Percentiles rank a stretch among this genome's conserved stretches.
Evolutionary conservation across 2,329 filamentous ascomycete species (phyloP).

Genomic region (Alternaria ethzedia): DNA sequence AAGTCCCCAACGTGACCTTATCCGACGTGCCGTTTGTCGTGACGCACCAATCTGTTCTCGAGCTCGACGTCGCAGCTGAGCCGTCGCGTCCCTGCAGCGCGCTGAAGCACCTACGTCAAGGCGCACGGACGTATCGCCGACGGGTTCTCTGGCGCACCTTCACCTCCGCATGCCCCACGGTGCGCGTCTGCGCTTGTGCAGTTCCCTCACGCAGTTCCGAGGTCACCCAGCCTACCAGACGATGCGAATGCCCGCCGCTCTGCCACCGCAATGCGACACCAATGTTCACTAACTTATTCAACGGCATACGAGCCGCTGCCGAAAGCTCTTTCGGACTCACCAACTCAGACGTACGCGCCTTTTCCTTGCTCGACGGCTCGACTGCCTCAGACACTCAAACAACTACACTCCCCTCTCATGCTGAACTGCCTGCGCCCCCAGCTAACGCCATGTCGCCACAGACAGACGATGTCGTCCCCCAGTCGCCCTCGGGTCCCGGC

Average conservation of each 20-base stretch:
- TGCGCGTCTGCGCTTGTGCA: constrained; percentile 15
- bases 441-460: constrained; percentile 29
- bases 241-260: constrained; percentile 8
- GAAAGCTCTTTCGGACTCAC: constrained; percentile 5
- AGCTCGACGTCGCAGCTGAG: background rate
- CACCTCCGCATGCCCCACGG: constrained; percentile 24
- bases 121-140: constrained; percentile 14
- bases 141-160: constrained; percentile 10
- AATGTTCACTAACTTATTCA: constrained; percentile 12
- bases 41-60: background rate
- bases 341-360: constrained; percentile 12
- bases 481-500: constrained; percentile 1
- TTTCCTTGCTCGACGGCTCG: constrained; percentile 2
- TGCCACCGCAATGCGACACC: constrained; percentile 12
- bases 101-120: background rate
- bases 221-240: background rate
- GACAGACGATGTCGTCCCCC: constrained; percentile 25
- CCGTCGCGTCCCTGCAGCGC: background rate
- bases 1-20: background rate
- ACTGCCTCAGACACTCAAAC: background rate
- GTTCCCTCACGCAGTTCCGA: background rate
- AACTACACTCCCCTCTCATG: background rate
- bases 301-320: constrained; percentile 6
- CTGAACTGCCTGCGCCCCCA: background rate
- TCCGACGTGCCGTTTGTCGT: background rate